Evolutionary conservation across 768 basidiomycete genomes (phyloP).

Genomic region (Dictyophora rubrovolvata): DNA sequence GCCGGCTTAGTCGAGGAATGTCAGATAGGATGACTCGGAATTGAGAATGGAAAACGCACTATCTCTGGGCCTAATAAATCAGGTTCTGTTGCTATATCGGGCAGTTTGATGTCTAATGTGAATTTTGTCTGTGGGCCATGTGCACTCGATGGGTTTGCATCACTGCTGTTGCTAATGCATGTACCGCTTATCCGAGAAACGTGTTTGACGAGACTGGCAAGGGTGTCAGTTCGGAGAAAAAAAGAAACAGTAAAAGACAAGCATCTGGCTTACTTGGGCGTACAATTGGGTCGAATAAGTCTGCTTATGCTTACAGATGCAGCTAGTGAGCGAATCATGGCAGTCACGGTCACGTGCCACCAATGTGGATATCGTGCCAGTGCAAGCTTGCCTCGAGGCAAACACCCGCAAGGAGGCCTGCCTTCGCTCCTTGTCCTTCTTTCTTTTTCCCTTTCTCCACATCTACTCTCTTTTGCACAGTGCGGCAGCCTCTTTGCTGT

Average conservation of each 20-base stretch:
- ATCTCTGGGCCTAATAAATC: conserved; percentile 39
- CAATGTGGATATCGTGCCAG: background rate
- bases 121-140: conserved; percentile 12
- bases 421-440: background rate
- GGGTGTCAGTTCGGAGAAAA: conserved; percentile 16
- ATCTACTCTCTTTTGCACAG: background rate
- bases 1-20: conserved; percentile 36
- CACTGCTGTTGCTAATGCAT: background rate
- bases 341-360: conserved; percentile 3
- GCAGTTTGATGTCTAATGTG: conserved; percentile 41
- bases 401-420: background rate
- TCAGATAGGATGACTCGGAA: conserved; percentile 5
- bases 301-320: conserved; percentile 1
- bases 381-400: conserved; percentile 6
- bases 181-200: conserved; percentile 6
- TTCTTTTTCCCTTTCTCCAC: background rate
- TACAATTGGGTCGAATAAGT: conserved; percentile 16
- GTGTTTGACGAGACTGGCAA: conserved; percentile 35
- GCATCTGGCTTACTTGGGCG: too few relatives aligned
- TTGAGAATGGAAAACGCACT: conserved; percentile 33
- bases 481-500: background rate
- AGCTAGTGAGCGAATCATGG: background rate
- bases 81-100: conserved; percentile 37
- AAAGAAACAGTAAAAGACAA: too few relatives aligned
- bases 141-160: background rate